Base-by-base conservation (phyloP, 805 yeast genomes). In the Ogataea chonburiensis region DNA sequence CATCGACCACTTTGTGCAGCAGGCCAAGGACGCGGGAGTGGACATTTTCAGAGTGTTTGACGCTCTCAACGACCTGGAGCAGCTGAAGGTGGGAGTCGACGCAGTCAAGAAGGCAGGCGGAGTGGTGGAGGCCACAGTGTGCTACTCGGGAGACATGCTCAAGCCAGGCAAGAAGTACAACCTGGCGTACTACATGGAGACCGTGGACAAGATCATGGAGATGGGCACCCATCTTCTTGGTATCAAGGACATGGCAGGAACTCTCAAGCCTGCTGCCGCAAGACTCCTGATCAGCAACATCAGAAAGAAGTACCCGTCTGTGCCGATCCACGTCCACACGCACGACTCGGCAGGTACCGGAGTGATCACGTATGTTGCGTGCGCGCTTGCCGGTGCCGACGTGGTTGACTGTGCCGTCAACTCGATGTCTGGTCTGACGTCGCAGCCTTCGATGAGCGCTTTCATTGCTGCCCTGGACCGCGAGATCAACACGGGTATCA, bases 281-380 rank as follows among this genome's bases (percentile, higher is more conserved):
- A 77, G 73, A 31, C 50, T 81, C 37, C 78, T 93, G 60, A 76
- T 93, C 52, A 78, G 89, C 43, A 69, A 86, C 18, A 78, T 93
- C 53, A 80, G 98, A 68, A 77, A 75, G 43, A 81, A 76, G 65
- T 86, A 85, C 67, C 98, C 99, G 40, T 79, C 86, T 57, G 73
- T 93, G 60, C 97, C 98, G 52, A 93, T 93, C 60, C 99, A 93
- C 62, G 97, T 93, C 28, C 99, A 93, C 68, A 89, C 98, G 22
- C 99, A 93, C 67, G 99, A 93, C 68, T 89, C 98, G 46, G 98
- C 99, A 23, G 99, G 98, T 70, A 93, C 98, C 38, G 99, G 95
- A 67, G 96, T 93, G 49, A 91, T 97, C 28, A 83, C 96, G 21
- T 89, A 91, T 93, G 82, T 82, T 54, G 96, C 93, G 4, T 82